These are phyloP conservation scores for Hammondia hammondi DNA, from an alignment of 169 alveolate genomes.

Conservation along the genomic window DNA sequence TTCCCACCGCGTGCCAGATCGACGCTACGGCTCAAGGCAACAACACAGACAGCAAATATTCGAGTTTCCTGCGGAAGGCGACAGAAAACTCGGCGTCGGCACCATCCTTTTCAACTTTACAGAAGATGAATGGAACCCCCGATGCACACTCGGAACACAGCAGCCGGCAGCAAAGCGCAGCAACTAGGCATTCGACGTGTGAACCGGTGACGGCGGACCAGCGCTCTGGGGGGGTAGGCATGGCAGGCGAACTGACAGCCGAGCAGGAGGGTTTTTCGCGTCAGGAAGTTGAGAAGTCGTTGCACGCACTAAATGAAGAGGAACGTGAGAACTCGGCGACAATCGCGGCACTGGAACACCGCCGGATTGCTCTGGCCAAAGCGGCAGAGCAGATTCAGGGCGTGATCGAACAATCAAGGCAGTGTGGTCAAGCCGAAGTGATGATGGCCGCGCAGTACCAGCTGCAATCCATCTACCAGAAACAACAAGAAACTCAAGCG, in stretches of 20 bases:
- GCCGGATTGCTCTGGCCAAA: neutral
- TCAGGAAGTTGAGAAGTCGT: neutral
- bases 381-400: neutral
- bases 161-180: neutral
- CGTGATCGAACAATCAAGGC: neutral
- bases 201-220: neutral
- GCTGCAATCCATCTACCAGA: neutral
- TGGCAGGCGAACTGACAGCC: neutral
- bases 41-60: too few species aligned
- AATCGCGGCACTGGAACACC: neutral
- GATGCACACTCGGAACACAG: neutral
- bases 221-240: neutral
- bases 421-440: neutral
- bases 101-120: neutral
- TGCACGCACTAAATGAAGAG: neutral
- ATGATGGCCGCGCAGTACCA: neutral
- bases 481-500: neutral
- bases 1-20: neutral
- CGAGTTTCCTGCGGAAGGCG: neutral
- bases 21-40: neutral
- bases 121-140: neutral
- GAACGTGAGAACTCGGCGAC: neutral
- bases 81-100: neutral
- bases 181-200: neutral
- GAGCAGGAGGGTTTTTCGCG: neutral